Evolutionary conservation across 2,329 filamentous ascomycete species (phyloP).

Genomic region (Ophiocordyceps unilateralis): DNA sequence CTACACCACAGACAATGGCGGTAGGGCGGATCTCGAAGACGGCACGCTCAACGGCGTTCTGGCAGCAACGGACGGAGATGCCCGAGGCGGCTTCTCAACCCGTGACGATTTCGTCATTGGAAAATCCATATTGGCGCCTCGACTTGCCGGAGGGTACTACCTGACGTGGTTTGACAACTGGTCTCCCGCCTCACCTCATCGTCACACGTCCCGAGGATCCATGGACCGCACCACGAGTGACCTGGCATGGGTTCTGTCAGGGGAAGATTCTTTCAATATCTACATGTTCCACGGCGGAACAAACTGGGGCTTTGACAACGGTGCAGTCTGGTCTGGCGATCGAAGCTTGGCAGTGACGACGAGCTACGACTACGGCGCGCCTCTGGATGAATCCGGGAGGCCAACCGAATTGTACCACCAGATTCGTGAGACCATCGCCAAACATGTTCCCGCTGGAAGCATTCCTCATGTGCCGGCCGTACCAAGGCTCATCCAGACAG

Average conservation of each 20-base stretch:
- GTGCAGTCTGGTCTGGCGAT: constrained; percentile 23
- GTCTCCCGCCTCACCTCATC: constrained; percentile 15
- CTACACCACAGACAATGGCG: constrained; percentile 31
- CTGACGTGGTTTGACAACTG: constrained; percentile 3
- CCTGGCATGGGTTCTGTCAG: constrained; percentile 7
- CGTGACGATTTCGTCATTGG: constrained; percentile 25
- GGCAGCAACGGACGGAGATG: constrained; percentile 27
- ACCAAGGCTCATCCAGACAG: constrained; percentile 14
- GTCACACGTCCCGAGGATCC: constrained; percentile 9
- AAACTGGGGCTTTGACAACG: constrained; percentile 30
- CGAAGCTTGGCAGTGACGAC: constrained; percentile 21
- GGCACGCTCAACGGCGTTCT: constrained; percentile 26
- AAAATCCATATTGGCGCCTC: constrained; percentile 22
- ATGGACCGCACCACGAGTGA: background rate
- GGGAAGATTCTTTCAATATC: constrained; percentile 23
- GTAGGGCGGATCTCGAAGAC: constrained; percentile 22
- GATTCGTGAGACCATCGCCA: constrained; percentile 20
- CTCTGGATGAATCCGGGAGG: constrained; percentile 30
- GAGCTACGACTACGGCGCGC: constrained; percentile 32
- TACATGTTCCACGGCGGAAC: constrained; percentile 38
- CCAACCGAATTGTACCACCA: constrained; percentile 24
- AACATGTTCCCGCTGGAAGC: constrained; percentile 16
- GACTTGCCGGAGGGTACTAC: constrained; percentile 24
- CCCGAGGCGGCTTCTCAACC: constrained; percentile 10
- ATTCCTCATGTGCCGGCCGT: constrained; percentile 20